These are phyloP conservation scores for Tetrapisispora arboricola DNA, from an alignment of 805 yeast species.

Conservation along the genomic window DNA sequence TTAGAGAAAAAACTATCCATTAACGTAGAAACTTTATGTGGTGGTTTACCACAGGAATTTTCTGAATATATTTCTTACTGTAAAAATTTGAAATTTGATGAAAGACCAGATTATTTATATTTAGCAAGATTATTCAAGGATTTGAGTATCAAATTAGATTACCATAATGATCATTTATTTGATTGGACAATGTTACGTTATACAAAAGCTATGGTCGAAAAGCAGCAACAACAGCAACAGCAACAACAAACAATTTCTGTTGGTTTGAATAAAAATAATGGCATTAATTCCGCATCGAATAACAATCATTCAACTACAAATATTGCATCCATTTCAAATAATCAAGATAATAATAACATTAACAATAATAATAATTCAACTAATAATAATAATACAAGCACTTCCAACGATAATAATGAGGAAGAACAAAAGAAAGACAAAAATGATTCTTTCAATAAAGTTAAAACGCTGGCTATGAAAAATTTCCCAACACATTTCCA, in stretches of 20 bases:
- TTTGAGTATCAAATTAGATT: slow-evolving; percentile 78
- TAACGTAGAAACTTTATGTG: slow-evolving; percentile 78
- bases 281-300: slow-evolving; percentile 6
- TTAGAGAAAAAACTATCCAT: slow-evolving; percentile 94
- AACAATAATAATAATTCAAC: background rate
- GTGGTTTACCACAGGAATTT: slow-evolving; percentile 89
- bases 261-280: slow-evolving; percentile 3
- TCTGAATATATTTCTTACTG: slow-evolving; percentile 82
- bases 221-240: slow-evolving; percentile 5
- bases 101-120: slow-evolving; percentile 89
- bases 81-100: slow-evolving; percentile 87
- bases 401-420: background rate
- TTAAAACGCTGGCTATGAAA: slow-evolving; percentile 23
- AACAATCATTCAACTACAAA: slow-evolving; percentile 8
- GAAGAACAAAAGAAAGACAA: slow-evolving; percentile 9
- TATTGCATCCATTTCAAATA: slow-evolving; percentile 1
- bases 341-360: background rate
- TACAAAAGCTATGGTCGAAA: slow-evolving; percentile 30
- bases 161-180: slow-evolving; percentile 87
- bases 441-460: slow-evolving; percentile 27
- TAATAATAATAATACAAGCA: background rate
- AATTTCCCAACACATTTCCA: slow-evolving; percentile 31
- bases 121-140: slow-evolving; percentile 87
- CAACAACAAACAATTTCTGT: slow-evolving; percentile 11
- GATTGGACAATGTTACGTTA: slow-evolving; percentile 77